Evolutionary conservation across 805 yeast genomes (phyloP).

Genomic region (Deakozyma indianensis): DNA sequence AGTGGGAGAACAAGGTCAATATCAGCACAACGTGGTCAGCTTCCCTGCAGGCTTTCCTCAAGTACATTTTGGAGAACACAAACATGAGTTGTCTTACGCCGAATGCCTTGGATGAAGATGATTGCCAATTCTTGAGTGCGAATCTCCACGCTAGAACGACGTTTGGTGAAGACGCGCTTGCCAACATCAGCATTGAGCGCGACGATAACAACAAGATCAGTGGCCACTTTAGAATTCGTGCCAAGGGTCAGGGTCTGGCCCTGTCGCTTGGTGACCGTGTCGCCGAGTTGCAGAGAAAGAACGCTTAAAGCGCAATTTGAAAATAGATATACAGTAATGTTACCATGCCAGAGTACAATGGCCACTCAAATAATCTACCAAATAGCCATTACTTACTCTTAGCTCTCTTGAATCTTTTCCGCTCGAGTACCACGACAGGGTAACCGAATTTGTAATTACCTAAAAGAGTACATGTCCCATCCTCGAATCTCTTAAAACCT

Average conservation of each 20-base stretch:
- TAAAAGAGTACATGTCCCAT: no score
- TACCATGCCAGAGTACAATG: no score
- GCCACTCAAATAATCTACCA: no score
- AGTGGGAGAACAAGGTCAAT: slow-evolving; percentile 97
- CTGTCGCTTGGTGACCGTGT: slow-evolving; percentile 88
- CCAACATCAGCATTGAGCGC: slow-evolving; percentile 86
- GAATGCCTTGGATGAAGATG: slow-evolving; percentile 47
- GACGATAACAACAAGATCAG: slow-evolving; percentile 58
- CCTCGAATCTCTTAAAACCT: no score
- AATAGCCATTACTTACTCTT: no score
- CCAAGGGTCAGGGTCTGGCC: slow-evolving; percentile 96
- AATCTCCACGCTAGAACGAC: slow-evolving; percentile 83
- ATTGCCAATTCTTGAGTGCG: slow-evolving; percentile 86
- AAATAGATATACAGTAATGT: no score
- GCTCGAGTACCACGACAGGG: no score
- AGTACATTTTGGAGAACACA: slow-evolving; percentile 62
- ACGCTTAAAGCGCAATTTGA: no score
- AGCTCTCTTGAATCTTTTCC: no score
- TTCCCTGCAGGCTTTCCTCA: slow-evolving; percentile 67
- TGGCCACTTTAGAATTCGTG: slow-evolving; percentile 92
- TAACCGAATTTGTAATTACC: no score
- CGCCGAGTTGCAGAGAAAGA: slow-evolving; percentile 49
- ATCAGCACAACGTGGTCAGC: slow-evolving; percentile 32
- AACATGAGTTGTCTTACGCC: slow-evolving; percentile 92
- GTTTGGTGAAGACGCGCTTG: slow-evolving; percentile 96